Percentiles rank a stretch among this genome's conserved stretches.
Evolutionary conservation across 2,329 filamentous ascomycete species (phyloP).

Genomic region (Ophiostoma ips): DNA sequence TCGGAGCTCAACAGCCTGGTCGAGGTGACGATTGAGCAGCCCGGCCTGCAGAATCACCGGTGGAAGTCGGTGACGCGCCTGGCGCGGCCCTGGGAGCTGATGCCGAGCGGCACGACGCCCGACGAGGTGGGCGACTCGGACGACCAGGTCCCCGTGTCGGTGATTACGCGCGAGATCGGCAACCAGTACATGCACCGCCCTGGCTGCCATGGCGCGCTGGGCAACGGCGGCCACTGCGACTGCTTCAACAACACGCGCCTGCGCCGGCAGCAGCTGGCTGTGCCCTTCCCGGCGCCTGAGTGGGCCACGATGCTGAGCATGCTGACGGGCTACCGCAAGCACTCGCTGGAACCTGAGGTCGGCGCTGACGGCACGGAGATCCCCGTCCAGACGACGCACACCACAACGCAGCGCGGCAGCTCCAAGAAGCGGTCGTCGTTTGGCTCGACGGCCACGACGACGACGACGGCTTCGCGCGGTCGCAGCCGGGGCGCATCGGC

Average conservation of each 20-base stretch:
- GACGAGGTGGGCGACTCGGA: slow-evolving; percentile 9
- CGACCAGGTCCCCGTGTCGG: slow-evolving; percentile 20
- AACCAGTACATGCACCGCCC: slow-evolving; percentile 34
- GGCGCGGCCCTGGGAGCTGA: slow-evolving; percentile 41
- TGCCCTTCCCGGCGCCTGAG: slow-evolving; percentile 43
- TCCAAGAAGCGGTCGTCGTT: slow-evolving; percentile 13
- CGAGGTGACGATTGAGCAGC: slow-evolving; percentile 43
- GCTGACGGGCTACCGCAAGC: slow-evolving; percentile 37
- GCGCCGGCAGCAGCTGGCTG: slow-evolving; percentile 34
- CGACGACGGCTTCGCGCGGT: slow-evolving; percentile 3
- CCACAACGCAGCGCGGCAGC: slow-evolving; percentile 2
- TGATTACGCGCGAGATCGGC: slow-evolving; percentile 36
- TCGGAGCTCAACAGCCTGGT: slow-evolving; percentile 46
- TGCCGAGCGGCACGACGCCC: slow-evolving; percentile 6
- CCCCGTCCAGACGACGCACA: background rate
- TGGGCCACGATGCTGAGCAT: slow-evolving; percentile 46
- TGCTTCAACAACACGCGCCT: slow-evolving; percentile 29
- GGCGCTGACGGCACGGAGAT: slow-evolving; percentile 1
- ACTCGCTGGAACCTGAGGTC: slow-evolving; percentile 18
- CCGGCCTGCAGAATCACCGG: slow-evolving; percentile 37
- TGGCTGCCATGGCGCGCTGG: slow-evolving; percentile 27
- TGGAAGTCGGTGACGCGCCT: slow-evolving; percentile 49
- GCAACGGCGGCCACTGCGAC: slow-evolving; percentile 28
- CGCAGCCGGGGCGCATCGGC: slow-evolving; percentile 16
- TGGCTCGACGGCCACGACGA: slow-evolving; percentile 9